Percentiles rank a stretch among this genome's conserved stretches.
phyloP scores from a whole-genome alignment of 345 rosid genomes.

The Clarkia xantiana region DNA sequence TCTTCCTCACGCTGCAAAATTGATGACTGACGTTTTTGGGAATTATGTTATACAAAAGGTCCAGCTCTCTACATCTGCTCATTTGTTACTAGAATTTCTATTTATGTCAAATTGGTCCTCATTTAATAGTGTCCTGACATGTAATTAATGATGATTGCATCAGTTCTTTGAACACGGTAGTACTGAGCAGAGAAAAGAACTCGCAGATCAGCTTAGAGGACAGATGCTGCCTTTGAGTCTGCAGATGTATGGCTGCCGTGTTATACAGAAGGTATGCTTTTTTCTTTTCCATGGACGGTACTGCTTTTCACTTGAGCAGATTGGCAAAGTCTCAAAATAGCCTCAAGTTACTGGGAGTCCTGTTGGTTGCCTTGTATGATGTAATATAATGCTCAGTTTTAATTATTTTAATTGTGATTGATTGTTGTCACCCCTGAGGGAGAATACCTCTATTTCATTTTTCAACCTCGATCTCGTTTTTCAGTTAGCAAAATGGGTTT shows the following conservation, averaged over 20 bases:
- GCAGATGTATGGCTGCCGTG: slow-evolving; percentile 99
- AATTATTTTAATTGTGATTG: too few species aligned
- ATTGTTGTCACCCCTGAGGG: too few species aligned
- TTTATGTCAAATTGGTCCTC: not conserved
- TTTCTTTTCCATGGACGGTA: not conserved
- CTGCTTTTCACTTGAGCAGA: not conserved
- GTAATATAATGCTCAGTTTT: too few species aligned
- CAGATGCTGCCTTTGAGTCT: slow-evolving; percentile 79
- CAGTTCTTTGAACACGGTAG: slow-evolving; percentile 94
- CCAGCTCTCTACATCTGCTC: not conserved
- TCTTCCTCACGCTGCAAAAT: slow-evolving; percentile 71
- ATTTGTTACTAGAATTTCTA: not conserved
- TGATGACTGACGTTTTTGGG: slow-evolving; percentile 97
- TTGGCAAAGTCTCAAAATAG: not conserved
- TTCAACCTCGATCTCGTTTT: too few species aligned
- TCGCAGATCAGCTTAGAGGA: slow-evolving; percentile 76
- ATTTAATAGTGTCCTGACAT: not conserved
- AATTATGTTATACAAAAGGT: slow-evolving; percentile 98
- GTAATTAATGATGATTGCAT: slow-evolving; percentile 10
- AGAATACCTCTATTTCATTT: too few species aligned
- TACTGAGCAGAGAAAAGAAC: slow-evolving; percentile 70
- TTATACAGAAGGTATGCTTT: slow-evolving; percentile 75
- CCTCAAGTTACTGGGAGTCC: not conserved
- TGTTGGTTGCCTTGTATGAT: too few species aligned
- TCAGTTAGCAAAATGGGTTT: not conserved